These are phyloP conservation scores for Juncus effusus DNA, from an alignment of 176 grass and related monocot genomes.

Conservation along the genomic window DNA sequence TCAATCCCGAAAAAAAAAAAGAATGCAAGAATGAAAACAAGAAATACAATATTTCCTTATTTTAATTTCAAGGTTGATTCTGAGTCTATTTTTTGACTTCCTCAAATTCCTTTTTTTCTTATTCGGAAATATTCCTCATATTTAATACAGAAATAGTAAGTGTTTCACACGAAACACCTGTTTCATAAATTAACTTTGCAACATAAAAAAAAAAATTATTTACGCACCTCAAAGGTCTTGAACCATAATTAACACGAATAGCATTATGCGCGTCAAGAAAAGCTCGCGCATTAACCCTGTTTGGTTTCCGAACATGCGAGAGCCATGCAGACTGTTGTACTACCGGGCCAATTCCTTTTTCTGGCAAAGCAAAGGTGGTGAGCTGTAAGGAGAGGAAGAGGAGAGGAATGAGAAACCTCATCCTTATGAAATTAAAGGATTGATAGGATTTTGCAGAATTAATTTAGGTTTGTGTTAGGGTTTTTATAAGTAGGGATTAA, in stretches of 20 bases:
- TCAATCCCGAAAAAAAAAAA: no score
- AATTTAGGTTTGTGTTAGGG: slow-evolving; percentile 2
- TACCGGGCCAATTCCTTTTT: not conserved
- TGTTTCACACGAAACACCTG: no score
- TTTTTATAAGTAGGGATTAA: no score
- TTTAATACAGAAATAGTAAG: no score
- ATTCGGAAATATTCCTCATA: no score
- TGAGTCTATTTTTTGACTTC: no score
- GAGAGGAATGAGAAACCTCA: slow-evolving; percentile 20
- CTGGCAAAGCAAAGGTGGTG: not conserved
- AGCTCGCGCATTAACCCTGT: slow-evolving; percentile 35
- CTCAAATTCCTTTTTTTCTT: no score
- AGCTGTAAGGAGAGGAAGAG: slow-evolving; percentile 10
- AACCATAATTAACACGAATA: slow-evolving; percentile 36
- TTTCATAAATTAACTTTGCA: no score
- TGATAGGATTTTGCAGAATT: not conserved
- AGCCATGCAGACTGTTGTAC: not conserved
- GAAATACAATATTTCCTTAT: no score
- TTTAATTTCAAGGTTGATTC: no score
- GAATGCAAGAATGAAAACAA: no score
- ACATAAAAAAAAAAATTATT: not conserved
- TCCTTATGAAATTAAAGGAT: slow-evolving; percentile 4
- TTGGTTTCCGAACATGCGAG: not conserved
- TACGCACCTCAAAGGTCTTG: slow-evolving; percentile 15
- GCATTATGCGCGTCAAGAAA: slow-evolving; percentile 55